Evolutionary conservation across 129 eudicot genomes (phyloP).

Genomic region (Chrysanthemum seticuspe): DNA sequence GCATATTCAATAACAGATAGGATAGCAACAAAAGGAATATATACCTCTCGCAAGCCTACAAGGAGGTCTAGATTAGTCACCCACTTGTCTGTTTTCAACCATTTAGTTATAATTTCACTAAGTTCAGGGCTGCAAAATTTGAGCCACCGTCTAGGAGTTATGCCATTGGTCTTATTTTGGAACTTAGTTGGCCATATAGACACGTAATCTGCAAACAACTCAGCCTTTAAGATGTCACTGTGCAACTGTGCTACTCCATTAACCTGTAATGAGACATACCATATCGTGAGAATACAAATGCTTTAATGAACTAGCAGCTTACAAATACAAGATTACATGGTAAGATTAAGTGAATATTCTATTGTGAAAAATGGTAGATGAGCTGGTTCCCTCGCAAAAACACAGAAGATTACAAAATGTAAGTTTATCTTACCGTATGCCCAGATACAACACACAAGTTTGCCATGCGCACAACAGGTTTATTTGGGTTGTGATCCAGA

Average conservation of each 20-base stretch:
- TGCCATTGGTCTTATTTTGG: conserved; percentile 97
- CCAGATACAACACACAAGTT: conserved; percentile 97
- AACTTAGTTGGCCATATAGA: conserved; percentile 97
- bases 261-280: conserved; percentile 50
- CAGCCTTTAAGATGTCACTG: conserved; percentile 88
- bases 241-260: conserved; percentile 99
- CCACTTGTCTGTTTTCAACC: conserved; percentile 98
- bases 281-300: neutral
- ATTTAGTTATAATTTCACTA: conserved; percentile 83
- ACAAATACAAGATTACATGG: no score
- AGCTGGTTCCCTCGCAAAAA: neutral
- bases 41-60: conserved; percentile 74
- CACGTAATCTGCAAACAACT: conserved; percentile 87
- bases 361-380: no score
- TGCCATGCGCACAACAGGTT: conserved; percentile 99
- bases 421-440: conserved; percentile 62
- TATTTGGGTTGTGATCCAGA: conserved; percentile 82
- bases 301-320: no score
- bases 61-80: conserved; percentile 94
- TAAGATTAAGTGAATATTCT: no score
- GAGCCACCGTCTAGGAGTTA: conserved; percentile 99
- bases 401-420: neutral
- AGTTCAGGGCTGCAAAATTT: conserved; percentile 97
- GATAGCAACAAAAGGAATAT: conserved; percentile 5
- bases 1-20: neutral